These are phyloP conservation scores for Allium fistulosum DNA, from an alignment of 106 monocot species.

Conservation along the genomic window DNA sequence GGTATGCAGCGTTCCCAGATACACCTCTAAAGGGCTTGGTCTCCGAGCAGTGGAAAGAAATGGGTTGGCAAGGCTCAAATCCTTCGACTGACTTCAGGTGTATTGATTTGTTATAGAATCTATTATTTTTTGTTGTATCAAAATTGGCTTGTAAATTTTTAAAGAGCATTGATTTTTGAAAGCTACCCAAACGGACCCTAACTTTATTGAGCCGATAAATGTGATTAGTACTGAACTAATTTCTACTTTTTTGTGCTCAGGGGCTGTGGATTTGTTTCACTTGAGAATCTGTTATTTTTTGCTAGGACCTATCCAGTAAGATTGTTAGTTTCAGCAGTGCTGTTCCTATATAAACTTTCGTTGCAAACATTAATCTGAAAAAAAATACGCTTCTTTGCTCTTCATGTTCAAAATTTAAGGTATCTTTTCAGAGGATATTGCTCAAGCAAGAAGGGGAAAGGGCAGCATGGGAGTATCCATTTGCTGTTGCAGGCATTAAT, in stretches of 20 bases:
- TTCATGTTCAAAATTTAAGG: constrained; percentile 16
- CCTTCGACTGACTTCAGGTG: constrained; percentile 94
- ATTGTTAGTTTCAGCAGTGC: no score
- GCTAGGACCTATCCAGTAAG: constrained; percentile 77
- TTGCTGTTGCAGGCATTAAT: constrained; percentile 81
- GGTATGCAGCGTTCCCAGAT: constrained; percentile 70
- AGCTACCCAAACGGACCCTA: no score
- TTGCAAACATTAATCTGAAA: background rate
- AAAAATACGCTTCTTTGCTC: background rate
- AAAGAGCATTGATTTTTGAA: background rate
- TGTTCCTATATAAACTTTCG: background rate
- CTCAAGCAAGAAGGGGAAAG: constrained; percentile 55
- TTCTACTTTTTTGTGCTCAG: constrained; percentile 21
- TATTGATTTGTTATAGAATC: background rate
- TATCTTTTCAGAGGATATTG: constrained; percentile 48
- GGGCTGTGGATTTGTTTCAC: constrained; percentile 82
- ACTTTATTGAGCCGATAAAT: no score
- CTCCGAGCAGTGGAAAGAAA: constrained; percentile 91
- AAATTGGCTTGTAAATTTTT: no score
- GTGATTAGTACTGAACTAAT: background rate
- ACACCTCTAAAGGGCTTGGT: constrained; percentile 47
- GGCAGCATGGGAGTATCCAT: constrained; percentile 77
- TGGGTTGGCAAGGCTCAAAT: constrained; percentile 92
- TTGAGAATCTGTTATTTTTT: constrained; percentile 88
- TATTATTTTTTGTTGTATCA: no score